Evolutionary conservation across 352 stramenopile species (phyloP).

Genomic region (Phytophthora pinifolia): DNA sequence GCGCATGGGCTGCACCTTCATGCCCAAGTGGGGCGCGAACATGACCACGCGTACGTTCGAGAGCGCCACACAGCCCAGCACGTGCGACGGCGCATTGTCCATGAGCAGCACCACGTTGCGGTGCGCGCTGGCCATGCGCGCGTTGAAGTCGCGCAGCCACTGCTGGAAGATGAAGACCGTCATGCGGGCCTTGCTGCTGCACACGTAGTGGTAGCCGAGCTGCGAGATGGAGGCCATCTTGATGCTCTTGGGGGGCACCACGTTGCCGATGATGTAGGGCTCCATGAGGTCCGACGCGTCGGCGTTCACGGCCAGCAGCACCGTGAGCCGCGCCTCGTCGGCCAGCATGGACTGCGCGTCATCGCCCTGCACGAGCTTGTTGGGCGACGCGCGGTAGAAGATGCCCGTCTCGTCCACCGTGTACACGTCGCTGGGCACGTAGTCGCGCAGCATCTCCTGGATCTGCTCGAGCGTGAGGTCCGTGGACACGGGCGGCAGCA

Average conservation of each 20-base stretch:
- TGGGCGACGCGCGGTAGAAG: conserved; percentile 86
- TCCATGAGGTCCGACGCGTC: conserved; percentile 82
- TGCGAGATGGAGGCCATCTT: conserved; percentile 82
- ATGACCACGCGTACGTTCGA: conserved; percentile 88
- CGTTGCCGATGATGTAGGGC: conserved; percentile 82
- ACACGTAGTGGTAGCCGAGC: conserved; percentile 87
- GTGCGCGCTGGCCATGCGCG: conserved; percentile 82
- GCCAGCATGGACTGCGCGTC: conserved; percentile 75
- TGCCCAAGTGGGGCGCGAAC: conserved; percentile 77
- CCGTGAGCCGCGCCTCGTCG: conserved; percentile 69
- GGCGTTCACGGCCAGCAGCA: conserved; percentile 74
- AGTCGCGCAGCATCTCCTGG: conserved; percentile 81
- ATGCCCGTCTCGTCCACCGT: conserved; percentile 85
- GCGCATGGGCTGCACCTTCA: conserved; percentile 88
- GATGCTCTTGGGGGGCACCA: conserved; percentile 73
- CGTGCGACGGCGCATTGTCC: conserved; percentile 86
- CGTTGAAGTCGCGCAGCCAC: conserved; percentile 86
- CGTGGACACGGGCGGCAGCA: conserved; percentile 77
- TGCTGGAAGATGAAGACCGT: conserved; percentile 90
- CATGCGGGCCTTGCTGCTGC: conserved; percentile 82
- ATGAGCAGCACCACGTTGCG: conserved; percentile 83
- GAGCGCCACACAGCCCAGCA: conserved; percentile 77
- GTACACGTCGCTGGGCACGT: conserved; percentile 82
- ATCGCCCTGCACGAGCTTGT: conserved; percentile 83
- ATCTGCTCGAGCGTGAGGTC: conserved; percentile 86